phyloP scores from a whole-genome alignment of 176 grass and related monocot species.

The Stipa capillata region DNA sequence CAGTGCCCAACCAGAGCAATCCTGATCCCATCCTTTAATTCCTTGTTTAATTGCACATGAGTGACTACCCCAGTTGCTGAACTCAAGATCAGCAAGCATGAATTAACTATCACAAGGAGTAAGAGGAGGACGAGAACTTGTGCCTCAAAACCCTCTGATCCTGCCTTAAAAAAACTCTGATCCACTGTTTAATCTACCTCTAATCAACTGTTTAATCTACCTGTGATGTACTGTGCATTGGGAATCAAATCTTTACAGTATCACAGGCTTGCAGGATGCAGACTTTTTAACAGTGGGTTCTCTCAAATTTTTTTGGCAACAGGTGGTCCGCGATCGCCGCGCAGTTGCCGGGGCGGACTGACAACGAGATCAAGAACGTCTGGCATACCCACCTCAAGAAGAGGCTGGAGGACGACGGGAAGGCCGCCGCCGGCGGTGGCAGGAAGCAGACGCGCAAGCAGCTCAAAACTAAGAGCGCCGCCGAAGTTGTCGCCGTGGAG shows the following conservation, averaged over 20 bases:
- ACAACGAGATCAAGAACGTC: slow-evolving; percentile 66
- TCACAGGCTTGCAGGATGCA: not conserved
- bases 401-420: slow-evolving; percentile 7
- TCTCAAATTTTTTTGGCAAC: not conserved
- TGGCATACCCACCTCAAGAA: slow-evolving; percentile 61
- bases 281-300: not conserved
- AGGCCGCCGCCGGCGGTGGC: not conserved
- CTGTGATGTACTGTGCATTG: not conserved
- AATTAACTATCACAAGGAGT: slow-evolving; percentile 2
- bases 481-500: not conserved
- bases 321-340: slow-evolving; percentile 52
- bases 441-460: slow-evolving; percentile 16
- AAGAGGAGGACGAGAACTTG: not conserved
- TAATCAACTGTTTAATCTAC: not conserved
- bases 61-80: slow-evolving; percentile 11
- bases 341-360: slow-evolving; percentile 47
- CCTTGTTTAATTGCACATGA: slow-evolving; percentile 25
- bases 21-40: slow-evolving; percentile 10
- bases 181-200: no score
- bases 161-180: no score
- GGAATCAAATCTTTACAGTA: slow-evolving; percentile 35
- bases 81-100: not conserved
- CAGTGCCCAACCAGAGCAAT: not conserved
- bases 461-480: not conserved
- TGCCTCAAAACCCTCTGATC: not conserved